These are phyloP conservation scores for Haberlea rhodopensis DNA, from an alignment of 257 asterid genomes.

Conservation along the genomic window DNA sequence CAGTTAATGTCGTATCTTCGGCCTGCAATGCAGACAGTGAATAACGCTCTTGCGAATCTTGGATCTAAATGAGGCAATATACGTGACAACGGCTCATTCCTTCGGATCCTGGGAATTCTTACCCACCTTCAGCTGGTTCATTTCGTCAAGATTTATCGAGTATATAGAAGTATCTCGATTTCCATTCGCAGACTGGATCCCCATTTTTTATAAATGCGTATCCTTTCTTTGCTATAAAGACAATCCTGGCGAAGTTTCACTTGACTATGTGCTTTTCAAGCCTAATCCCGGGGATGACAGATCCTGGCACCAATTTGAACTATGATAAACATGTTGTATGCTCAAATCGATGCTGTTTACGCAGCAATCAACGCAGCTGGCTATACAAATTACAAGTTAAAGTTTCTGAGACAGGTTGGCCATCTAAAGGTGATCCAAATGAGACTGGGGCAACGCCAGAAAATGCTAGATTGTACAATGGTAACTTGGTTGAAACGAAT, in stretches of 20 bases:
- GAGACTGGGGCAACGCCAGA: conserved; percentile 82
- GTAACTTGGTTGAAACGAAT: conserved; percentile 62
- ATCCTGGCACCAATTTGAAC: conserved; percentile 54
- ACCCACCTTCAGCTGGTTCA: conserved; percentile 82
- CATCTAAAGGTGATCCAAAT: conserved; percentile 68
- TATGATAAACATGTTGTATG: conserved; percentile 94
- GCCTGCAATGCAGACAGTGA: conserved; percentile 77
- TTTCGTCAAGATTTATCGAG: conserved; percentile 55
- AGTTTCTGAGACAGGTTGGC: conserved; percentile 98
- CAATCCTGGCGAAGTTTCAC: conserved; percentile 47
- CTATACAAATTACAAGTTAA: conserved; percentile 51
- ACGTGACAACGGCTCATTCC: conserved; percentile 79
- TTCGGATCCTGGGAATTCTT: conserved; percentile 54
- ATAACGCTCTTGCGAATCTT: conserved; percentile 51
- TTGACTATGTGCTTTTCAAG: conserved; percentile 71
- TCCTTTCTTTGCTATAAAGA: conserved; percentile 92
- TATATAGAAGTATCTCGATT: conserved; percentile 60
- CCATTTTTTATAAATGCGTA: conserved; percentile 86
- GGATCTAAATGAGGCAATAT: conserved; percentile 58
- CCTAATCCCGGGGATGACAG: conserved; percentile 57
- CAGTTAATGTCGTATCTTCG: conserved; percentile 55
- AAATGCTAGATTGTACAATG: conserved; percentile 72
- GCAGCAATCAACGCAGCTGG: conserved; percentile 82
- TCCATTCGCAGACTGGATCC: conserved; percentile 61
- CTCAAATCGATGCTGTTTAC: conserved; percentile 88